These are phyloP conservation scores for Xylariaceae sp. DNA, from an alignment of 2,329 filamentous ascomycete genomes.

Conservation along the genomic window DNA sequence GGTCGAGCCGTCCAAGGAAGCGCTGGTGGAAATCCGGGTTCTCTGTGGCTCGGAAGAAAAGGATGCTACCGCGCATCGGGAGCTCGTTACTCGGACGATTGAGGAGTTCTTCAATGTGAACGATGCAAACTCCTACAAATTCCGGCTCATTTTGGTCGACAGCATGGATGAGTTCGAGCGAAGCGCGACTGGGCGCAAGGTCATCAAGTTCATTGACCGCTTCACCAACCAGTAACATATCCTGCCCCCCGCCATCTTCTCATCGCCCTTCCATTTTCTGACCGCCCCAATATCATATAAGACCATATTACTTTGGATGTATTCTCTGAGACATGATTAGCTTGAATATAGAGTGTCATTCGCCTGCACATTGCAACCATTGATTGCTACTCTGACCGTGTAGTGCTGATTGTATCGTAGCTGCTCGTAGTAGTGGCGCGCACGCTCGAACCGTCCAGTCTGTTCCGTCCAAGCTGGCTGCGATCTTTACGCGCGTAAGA, in stretches of 20 bases:
- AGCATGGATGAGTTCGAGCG: conserved; percentile 13
- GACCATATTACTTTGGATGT: no score
- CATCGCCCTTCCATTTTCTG: not conserved
- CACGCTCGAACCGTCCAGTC: no score
- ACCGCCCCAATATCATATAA: no score
- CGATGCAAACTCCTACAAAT: conserved; percentile 8
- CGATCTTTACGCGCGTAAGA: no score
- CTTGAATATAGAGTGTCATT: no score
- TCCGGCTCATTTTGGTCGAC: conserved; percentile 10
- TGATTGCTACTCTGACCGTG: no score
- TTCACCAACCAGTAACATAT: not conserved
- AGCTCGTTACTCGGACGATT: not conserved
- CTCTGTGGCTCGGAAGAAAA: conserved; percentile 5
- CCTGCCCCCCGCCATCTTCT: not conserved
- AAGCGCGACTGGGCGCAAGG: conserved; percentile 15
- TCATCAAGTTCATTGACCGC: conserved; percentile 18
- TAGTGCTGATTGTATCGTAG: no score
- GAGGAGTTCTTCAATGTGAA: conserved; percentile 8
- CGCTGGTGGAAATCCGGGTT: conserved; percentile 12
- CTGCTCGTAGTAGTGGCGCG: no score
- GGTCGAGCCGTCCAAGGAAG: conserved; percentile 19
- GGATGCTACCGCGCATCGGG: not conserved
- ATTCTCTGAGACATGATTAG: no score
- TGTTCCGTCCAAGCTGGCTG: no score
- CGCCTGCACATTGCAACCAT: no score